Evolutionary conservation across 1,139 yeast species (phyloP).

Genomic region (Hyphopichia fennica): DNA sequence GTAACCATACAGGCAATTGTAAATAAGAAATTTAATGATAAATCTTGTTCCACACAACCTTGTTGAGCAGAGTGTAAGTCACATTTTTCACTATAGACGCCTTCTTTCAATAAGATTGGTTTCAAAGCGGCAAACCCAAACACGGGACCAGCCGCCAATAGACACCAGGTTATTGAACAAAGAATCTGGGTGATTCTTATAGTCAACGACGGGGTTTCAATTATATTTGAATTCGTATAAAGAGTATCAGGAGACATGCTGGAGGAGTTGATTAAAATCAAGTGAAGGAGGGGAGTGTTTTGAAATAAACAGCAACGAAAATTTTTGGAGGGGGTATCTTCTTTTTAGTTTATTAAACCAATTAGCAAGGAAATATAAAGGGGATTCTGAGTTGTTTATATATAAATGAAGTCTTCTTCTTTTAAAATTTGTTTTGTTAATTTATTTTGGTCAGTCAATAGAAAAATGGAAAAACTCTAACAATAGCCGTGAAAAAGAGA

Average conservation of each 20-base stretch:
- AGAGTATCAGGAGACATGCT: not conserved
- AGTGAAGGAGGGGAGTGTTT: too few relatives aligned
- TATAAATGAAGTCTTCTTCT: too few relatives aligned
- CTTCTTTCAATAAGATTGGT: conserved; percentile 73
- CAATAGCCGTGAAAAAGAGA: too few relatives aligned
- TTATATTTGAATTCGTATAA: not conserved
- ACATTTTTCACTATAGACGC: conserved; percentile 71
- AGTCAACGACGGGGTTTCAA: conserved; percentile 13
- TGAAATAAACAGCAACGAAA: not conserved
- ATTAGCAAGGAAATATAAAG: too few relatives aligned
- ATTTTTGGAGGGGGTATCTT: too few relatives aligned
- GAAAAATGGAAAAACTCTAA: too few relatives aligned
- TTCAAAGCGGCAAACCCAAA: conserved; percentile 95
- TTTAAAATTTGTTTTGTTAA: too few relatives aligned
- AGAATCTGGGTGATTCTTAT: conserved; percentile 26
- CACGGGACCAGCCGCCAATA: conserved; percentile 88
- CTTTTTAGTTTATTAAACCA: too few relatives aligned
- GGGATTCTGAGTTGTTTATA: too few relatives aligned
- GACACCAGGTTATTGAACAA: conserved; percentile 84
- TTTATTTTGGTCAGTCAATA: too few relatives aligned
- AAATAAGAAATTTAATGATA: conserved; percentile 77
- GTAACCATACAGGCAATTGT: conserved; percentile 86
- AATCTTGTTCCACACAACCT: conserved; percentile 72
- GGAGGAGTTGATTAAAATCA: not conserved
- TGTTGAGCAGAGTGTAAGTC: conserved; percentile 14